Conservation (phyloP, 2,329 filamentous ascomycete genomes). For the Calonectria ilicicola region DNA sequence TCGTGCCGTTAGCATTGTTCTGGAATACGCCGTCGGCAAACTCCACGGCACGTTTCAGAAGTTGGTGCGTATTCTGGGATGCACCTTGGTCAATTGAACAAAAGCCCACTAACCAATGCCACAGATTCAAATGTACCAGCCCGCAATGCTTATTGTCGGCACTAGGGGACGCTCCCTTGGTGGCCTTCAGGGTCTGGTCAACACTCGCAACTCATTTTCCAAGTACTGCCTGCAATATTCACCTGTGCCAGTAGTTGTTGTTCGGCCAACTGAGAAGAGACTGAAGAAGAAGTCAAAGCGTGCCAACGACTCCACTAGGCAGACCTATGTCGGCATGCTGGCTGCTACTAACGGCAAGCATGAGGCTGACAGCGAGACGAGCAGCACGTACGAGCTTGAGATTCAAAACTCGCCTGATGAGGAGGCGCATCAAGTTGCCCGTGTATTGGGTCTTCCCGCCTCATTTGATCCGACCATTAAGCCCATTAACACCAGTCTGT, state of each 20-base stretch:
- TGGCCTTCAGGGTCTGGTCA: slow-evolving; percentile 86
- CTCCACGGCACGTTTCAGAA: slow-evolving; percentile 91
- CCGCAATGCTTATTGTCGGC: slow-evolving; percentile 90
- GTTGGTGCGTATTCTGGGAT: slow-evolving; percentile 69
- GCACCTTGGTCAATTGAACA: neutral
- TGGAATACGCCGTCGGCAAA: slow-evolving; percentile 91
- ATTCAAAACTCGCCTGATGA: slow-evolving; percentile 68
- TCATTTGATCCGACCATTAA: slow-evolving; percentile 74
- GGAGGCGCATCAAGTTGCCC: slow-evolving; percentile 74
- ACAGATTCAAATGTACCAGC: slow-evolving; percentile 91
- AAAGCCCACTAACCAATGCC: neutral
- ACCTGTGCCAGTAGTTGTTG: slow-evolving; percentile 92
- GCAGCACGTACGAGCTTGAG: slow-evolving; percentile 66
- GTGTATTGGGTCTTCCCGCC: slow-evolving; percentile 72
- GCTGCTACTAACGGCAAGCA: slow-evolving; percentile 70
- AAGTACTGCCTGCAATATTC: slow-evolving; percentile 97
- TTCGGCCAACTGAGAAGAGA: slow-evolving; percentile 87
- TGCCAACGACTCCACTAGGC: slow-evolving; percentile 78
- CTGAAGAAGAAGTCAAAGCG: slow-evolving; percentile 92
- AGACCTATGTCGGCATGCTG: slow-evolving; percentile 83
- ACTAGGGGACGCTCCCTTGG: slow-evolving; percentile 87
- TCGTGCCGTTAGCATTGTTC: slow-evolving; percentile 84
- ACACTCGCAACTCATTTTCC: slow-evolving; percentile 83
- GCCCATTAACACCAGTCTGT: slow-evolving; percentile 55
- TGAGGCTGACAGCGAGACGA: slow-evolving; percentile 68